Evolutionary conservation across 768 basidiomycete genomes (phyloP).

Genomic region (Tylopilus subfusipes): DNA sequence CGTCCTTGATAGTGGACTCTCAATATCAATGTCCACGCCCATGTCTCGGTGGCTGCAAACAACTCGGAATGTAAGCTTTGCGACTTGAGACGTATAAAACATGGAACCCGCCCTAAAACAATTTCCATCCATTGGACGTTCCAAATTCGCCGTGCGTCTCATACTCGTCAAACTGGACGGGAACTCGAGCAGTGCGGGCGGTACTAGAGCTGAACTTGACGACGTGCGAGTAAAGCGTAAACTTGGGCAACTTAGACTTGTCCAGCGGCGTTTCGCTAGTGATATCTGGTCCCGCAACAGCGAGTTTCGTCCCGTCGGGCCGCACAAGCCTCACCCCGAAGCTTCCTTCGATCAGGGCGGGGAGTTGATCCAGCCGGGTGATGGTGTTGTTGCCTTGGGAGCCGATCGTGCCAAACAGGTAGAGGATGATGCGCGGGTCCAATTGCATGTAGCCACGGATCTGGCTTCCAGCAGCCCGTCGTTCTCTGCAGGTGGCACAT

Average conservation of each 20-base stretch:
- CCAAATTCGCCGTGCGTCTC: conserved; percentile 4
- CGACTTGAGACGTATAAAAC: background rate
- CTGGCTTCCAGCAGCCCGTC: conserved; percentile 3
- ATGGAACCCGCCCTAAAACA: background rate
- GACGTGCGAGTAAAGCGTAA: conserved; percentile 10
- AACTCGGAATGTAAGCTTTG: background rate
- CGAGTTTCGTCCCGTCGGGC: conserved; percentile 9
- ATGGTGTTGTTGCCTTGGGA: background rate
- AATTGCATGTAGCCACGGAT: conserved; percentile 14
- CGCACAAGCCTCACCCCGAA: conserved; percentile 8
- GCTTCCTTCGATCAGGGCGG: background rate
- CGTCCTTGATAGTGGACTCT: no score
- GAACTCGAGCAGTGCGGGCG: background rate
- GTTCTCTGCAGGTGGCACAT: conserved; percentile 9
- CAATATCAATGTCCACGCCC: no score
- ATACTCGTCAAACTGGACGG: background rate
- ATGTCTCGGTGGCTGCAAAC: background rate
- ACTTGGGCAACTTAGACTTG: background rate
- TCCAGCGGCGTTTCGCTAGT: background rate
- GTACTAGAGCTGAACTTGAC: background rate
- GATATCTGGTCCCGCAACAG: background rate
- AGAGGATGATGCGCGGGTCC: conserved; percentile 12
- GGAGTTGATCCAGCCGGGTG: background rate
- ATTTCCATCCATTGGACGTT: background rate
- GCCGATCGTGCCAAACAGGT: background rate